phyloP scores from a whole-genome alignment of 306 rosid species.

The Cicer yamashitae region DNA sequence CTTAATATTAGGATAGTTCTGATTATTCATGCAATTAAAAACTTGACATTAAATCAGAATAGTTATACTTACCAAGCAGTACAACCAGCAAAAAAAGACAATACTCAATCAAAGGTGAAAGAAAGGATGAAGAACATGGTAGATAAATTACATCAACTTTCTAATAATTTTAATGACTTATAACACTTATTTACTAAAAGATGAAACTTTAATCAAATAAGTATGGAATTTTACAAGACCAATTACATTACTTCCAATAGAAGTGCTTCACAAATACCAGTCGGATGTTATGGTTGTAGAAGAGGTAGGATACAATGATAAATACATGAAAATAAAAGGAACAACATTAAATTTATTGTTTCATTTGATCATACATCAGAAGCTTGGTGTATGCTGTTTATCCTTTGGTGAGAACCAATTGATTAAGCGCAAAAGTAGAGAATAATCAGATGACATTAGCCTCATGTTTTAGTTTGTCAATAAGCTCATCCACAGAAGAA shows the following conservation, averaged over 20 bases:
- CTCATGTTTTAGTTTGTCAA: slow-evolving; percentile 85
- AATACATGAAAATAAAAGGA: slow-evolving; percentile 23
- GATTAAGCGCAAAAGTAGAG: neutral
- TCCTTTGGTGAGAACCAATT: slow-evolving; percentile 33
- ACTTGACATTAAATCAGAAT: neutral
- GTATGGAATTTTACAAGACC: neutral
- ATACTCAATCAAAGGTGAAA: neutral
- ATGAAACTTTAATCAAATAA: neutral
- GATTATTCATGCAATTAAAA: neutral
- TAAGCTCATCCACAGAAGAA: slow-evolving; percentile 88
- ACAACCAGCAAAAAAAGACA: neutral
- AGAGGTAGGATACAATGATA: slow-evolving; percentile 21
- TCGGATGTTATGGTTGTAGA: neutral
- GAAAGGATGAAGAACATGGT: neutral
- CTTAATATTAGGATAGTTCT: neutral
- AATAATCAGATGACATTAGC: slow-evolving; percentile 72
- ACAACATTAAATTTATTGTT: slow-evolving; percentile 8
- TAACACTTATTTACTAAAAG: neutral
- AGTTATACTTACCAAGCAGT: neutral
- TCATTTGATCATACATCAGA: slow-evolving; percentile 33
- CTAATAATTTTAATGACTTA: neutral
- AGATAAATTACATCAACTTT: neutral
- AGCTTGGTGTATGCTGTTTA: slow-evolving; percentile 21
- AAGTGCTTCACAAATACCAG: neutral
- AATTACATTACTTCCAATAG: neutral